A percentile compares a stretch with the other conserved stretches of the same genome.
Evolutionary conservation across 257 asterid genomes (phyloP).

Genomic region (Agastache rugosa): DNA sequence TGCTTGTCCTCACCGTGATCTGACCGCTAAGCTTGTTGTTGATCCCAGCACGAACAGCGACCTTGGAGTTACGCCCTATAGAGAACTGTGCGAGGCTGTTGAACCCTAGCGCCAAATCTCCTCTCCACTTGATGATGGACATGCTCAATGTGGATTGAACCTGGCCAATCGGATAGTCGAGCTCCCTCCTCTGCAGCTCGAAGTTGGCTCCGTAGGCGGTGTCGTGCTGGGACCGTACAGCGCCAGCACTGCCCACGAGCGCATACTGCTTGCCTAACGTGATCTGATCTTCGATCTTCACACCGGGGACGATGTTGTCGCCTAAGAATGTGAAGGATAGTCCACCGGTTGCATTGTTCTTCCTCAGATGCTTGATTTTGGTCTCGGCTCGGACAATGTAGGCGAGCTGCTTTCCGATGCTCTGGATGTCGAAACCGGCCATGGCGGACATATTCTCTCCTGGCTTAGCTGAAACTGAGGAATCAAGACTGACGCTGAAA

Average conservation of each 20-base stretch:
- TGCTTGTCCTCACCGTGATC: conserved; percentile 87
- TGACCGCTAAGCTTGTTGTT: conserved; percentile 97
- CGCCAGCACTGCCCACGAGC: conserved; percentile 85
- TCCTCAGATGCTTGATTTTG: conserved; percentile 67
- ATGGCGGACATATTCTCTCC: conserved; percentile 75
- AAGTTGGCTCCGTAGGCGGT: conserved; percentile 93
- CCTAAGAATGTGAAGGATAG: conserved; percentile 76
- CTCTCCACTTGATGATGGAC: conserved; percentile 90
- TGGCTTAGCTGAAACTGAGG: conserved; percentile 71
- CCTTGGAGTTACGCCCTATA: conserved; percentile 77
- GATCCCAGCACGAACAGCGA: conserved; percentile 89
- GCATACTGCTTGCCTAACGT: conserved; percentile 68
- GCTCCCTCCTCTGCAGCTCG: conserved; percentile 83
- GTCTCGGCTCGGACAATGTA: conserved; percentile 84
- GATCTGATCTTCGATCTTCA: conserved; percentile 83
- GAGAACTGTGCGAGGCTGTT: conserved; percentile 75
- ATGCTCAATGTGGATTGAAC: conserved; percentile 81
- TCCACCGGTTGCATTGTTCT: conserved; percentile 76
- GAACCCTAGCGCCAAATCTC: conserved; percentile 86
- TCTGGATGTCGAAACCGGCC: conserved; percentile 92
- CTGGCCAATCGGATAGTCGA: conserved; percentile 85
- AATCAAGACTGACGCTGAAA: conserved; percentile 79
- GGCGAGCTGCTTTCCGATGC: conserved; percentile 91
- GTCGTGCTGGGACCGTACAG: conserved; percentile 70
- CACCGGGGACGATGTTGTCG: conserved; percentile 80